These are phyloP conservation scores for Musa troglodytarum DNA, from an alignment of 176 grass and related monocot species.

Conservation along the genomic window DNA sequence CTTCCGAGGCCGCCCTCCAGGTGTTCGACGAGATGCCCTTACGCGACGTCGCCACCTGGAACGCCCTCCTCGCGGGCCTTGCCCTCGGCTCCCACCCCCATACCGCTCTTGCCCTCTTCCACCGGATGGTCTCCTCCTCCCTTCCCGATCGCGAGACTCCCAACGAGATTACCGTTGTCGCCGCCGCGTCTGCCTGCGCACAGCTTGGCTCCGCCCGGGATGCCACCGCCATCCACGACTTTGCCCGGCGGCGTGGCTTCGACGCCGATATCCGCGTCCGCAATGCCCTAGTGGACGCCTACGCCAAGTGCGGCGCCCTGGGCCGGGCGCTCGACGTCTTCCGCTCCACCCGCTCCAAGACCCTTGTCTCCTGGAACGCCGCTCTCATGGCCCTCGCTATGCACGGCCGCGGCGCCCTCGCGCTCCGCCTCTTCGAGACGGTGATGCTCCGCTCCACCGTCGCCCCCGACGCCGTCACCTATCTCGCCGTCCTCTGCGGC, in stretches of 20 bases:
- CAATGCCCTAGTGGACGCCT: slow-evolving; percentile 73
- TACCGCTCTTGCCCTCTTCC: slow-evolving; percentile 52
- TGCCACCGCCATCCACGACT: slow-evolving; percentile 38
- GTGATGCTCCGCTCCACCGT: slow-evolving; percentile 48
- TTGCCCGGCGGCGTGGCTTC: slow-evolving; percentile 23
- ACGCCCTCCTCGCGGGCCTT: slow-evolving; percentile 54
- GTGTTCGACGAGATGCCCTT: slow-evolving; percentile 69
- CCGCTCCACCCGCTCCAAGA: slow-evolving; percentile 31
- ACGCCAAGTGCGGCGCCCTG: slow-evolving; percentile 78
- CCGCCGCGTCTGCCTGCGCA: slow-evolving; percentile 54
- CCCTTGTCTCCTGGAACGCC: slow-evolving; percentile 72
- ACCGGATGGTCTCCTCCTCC: slow-evolving; percentile 27
- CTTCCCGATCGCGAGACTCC: slow-evolving; percentile 41
- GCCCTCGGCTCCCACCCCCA: slow-evolving; percentile 40
- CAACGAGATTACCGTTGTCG: slow-evolving; percentile 48
- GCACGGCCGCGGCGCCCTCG: slow-evolving; percentile 50
- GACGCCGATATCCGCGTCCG: slow-evolving; percentile 34
- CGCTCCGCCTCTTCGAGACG: slow-evolving; percentile 50
- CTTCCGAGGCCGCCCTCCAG: slow-evolving; percentile 28
- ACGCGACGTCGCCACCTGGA: slow-evolving; percentile 72
- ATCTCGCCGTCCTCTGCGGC: slow-evolving; percentile 57
- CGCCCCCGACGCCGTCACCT: slow-evolving; percentile 52
- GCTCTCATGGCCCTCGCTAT: slow-evolving; percentile 47
- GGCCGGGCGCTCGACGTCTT: slow-evolving; percentile 45
- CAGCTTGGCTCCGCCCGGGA: slow-evolving; percentile 48